Percentiles rank a stretch among this genome's conserved stretches.
phyloP scores from a whole-genome alignment of 768 basidiomycete species.

The Suillus lakei region DNA sequence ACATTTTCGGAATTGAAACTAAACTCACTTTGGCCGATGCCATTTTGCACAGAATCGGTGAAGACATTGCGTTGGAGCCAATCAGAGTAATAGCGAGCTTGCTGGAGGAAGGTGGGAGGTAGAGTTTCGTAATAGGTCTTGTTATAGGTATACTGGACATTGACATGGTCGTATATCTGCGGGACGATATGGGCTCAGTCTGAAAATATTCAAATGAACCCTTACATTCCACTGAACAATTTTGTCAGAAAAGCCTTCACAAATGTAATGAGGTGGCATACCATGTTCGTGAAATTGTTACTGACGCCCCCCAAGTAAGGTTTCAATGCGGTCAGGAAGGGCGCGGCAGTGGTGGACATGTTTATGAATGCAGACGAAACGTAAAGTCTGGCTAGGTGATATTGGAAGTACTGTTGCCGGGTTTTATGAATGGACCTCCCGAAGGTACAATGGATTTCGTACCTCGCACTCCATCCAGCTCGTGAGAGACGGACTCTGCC shows the following conservation, averaged over 20 bases:
- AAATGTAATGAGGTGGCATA: constrained; percentile 24
- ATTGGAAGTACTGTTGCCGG: constrained; percentile 30
- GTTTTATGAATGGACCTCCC: background rate
- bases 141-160: constrained; percentile 75
- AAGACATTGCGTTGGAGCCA: constrained; percentile 76
- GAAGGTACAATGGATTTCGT: background rate
- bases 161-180: constrained; percentile 74
- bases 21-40: constrained; percentile 73
- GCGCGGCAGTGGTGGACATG: constrained; percentile 21
- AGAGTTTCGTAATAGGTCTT: constrained; percentile 72
- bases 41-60: constrained; percentile 55
- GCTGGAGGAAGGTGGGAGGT: constrained; percentile 69
- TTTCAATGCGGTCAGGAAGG: constrained; percentile 30
- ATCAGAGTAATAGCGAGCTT: constrained; percentile 70
- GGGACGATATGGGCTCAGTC: constrained; percentile 1
- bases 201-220: background rate
- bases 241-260: background rate
- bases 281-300: constrained; percentile 32
- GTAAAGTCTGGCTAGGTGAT: constrained; percentile 35
- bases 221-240: constrained; percentile 67
- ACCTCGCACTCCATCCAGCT: constrained; percentile 73
- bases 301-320: constrained; percentile 30
- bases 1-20: background rate
- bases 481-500: constrained; percentile 64
- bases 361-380: constrained; percentile 29